Evolutionary conservation across 306 rosid genomes (phyloP), one percentile per base, ranked within the genome.

Genomic region (Crotalaria pallida): DNA sequence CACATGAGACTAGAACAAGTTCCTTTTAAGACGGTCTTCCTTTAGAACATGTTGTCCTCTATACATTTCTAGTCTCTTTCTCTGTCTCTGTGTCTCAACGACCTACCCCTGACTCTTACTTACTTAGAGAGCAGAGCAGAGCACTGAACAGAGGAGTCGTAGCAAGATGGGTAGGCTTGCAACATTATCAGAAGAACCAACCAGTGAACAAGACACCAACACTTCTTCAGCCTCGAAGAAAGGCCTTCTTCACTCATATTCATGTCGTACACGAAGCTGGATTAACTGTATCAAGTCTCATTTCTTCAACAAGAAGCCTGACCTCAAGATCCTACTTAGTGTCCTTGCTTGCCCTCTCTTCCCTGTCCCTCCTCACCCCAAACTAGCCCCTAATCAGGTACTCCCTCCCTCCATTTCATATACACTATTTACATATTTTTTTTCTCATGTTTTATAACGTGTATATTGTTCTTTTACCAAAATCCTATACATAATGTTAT

Each of bases 301-400:
- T n/a, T n/a, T 81, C 64, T 80, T 69, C 88, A 71, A 70, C 66
- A 88, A 87, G 73, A 85, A 84, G 66, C 77, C 96, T 0, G 86
- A 92, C 80, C 87, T 92, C 44, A 87, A 84, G 12, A 66, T 89
- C 60, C 93, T 92, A 15, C 91, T 92, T 56, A 84, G 97, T 47
- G 97, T 92, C 34, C 87, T 89, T 3, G 97, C 85, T 6, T 88
- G 93, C 56, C 97, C 97, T 73, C 94, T 91, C 65, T 88, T 87
- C 59, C 97, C 93, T 10, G 77, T 88, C 40, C 82, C 85, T 56
- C 73, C 76, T 21, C 84, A 41, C 31, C 80, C 79, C 33, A 76
- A 66, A 7, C 79, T 23, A 3, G 53, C 82, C 58, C 44, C 72
- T 66, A 78, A 73, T 19, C 74, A 91, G 88, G 90, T 72, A 73